Conservation (phyloP, 495 filamentous ascomycete species). For the Oidiodendron maius region DNA sequence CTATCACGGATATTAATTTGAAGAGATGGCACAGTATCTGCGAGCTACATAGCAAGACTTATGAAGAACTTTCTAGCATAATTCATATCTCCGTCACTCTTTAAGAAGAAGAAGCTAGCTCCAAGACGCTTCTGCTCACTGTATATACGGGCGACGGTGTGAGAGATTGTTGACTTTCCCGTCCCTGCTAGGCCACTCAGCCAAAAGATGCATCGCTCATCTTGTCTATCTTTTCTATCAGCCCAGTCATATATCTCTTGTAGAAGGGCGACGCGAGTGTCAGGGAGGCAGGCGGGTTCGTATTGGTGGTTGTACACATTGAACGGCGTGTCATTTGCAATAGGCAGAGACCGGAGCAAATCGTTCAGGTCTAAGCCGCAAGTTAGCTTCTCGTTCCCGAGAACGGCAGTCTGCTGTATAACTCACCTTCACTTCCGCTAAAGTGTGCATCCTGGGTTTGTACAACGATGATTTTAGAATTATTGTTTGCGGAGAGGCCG, state of each 20-base stretch:
- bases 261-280: slow-evolving; percentile 13
- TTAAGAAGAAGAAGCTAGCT: too few species aligned
- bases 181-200: too few species aligned
- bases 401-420: too few species aligned
- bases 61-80: slow-evolving; percentile 8
- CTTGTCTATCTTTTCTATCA: slow-evolving; percentile 1
- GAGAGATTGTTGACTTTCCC: background rate
- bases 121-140: too few species aligned
- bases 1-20: slow-evolving; percentile 1
- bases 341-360: background rate
- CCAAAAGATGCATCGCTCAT: slow-evolving; percentile 24
- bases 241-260: background rate
- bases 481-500: too few species aligned
- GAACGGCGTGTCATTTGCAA: background rate
- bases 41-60: slow-evolving; percentile 4
- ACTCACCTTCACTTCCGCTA: too few species aligned
- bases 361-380: background rate
- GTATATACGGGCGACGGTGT: slow-evolving; percentile 1
- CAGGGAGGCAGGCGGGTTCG: slow-evolving; percentile 7
- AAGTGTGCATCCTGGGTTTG: too few species aligned
- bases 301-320: slow-evolving; percentile 5
- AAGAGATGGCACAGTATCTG: background rate
- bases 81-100: slow-evolving; percentile 10
- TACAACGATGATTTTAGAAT: too few species aligned
- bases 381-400: background rate